phyloP scores from a whole-genome alignment of 2,329 filamentous ascomycete genomes.

The Nigrograna mackinnonii region DNA sequence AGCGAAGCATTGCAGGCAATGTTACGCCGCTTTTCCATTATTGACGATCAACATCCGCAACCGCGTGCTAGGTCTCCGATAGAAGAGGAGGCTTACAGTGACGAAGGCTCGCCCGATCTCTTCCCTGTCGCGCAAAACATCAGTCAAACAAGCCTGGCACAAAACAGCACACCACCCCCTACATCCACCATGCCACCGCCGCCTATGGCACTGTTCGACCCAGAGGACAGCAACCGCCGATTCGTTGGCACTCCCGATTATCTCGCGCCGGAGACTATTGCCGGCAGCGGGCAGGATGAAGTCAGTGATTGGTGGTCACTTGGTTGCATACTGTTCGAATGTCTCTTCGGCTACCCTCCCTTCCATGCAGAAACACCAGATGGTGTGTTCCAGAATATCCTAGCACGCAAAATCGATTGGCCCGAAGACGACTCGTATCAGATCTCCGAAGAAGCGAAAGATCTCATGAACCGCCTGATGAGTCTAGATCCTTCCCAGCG shows the following conservation, averaged over 20 bases:
- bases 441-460: conserved; percentile 85
- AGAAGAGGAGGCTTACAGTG: conserved; percentile 75
- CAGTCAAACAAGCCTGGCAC: conserved; percentile 56
- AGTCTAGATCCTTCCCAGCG: conserved; percentile 81
- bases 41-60: conserved; percentile 48
- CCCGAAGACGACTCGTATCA: conserved; percentile 77
- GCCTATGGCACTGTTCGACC: conserved; percentile 91
- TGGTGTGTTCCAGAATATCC: conserved; percentile 94
- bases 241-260: conserved; percentile 99
- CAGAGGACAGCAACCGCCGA: conserved; percentile 86
- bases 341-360: conserved; percentile 88
- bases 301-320: conserved; percentile 99
- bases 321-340: conserved; percentile 98
- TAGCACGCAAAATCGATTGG: conserved; percentile 89
- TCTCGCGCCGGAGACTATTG: conserved; percentile 94
- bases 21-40: conserved; percentile 69
- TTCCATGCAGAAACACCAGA: conserved; percentile 92
- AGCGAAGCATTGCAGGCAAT: conserved; percentile 84
- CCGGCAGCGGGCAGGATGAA: conserved; percentile 92
- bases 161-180: conserved; percentile 62
- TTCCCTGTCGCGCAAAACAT: conserved; percentile 64
- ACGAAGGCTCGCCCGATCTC: conserved; percentile 77
- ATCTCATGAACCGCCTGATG: conserved; percentile 90
- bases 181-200: conserved; percentile 82
- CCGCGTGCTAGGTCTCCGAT: conserved; percentile 60